Evolutionary conservation across 2,329 filamentous ascomycete species (phyloP).

Genomic region (Metarhizium brunneum): DNA sequence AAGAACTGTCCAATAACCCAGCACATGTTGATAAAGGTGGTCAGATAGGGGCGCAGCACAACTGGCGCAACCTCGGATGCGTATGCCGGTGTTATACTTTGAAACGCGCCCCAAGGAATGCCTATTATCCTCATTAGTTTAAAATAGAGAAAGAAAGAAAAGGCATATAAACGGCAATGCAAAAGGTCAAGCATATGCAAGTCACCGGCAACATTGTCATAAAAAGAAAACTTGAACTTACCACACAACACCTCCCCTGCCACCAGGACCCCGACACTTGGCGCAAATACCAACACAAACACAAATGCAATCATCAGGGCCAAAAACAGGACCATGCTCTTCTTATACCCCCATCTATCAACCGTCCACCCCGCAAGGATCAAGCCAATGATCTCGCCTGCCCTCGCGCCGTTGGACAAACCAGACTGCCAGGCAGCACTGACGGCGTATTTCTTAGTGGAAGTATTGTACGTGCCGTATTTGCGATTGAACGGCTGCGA

Average conservation of each 20-base stretch:
- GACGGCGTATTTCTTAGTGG: slow-evolving; percentile 33
- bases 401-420: slow-evolving; percentile 41
- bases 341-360: slow-evolving; percentile 40
- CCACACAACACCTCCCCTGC: slow-evolving; percentile 37
- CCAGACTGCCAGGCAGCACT: slow-evolving; percentile 49
- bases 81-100: slow-evolving; percentile 42
- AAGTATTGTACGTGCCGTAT: slow-evolving; percentile 30
- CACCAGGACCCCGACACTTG: slow-evolving; percentile 35
- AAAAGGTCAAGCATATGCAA: too few relatives aligned
- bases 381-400: slow-evolving; percentile 46
- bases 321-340: slow-evolving; percentile 38
- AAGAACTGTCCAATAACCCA: slow-evolving; percentile 49
- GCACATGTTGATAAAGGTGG: slow-evolving; percentile 47
- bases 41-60: slow-evolving; percentile 41
- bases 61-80: slow-evolving; percentile 42
- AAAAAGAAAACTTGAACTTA: slow-evolving; percentile 3
- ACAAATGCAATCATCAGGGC: slow-evolving; percentile 38
- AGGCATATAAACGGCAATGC: too few relatives aligned
- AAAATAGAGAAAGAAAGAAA: too few relatives aligned
- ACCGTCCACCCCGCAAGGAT: slow-evolving; percentile 42
- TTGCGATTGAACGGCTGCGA: slow-evolving; percentile 34
- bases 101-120: slow-evolving; percentile 44
- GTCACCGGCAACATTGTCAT: too few relatives aligned
- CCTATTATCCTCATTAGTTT: slow-evolving; percentile 18
- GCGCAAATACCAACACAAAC: slow-evolving; percentile 44